Base-by-base conservation (phyloP, 2,329 filamentous ascomycete genomes). In the Diatrype stigma region DNA sequence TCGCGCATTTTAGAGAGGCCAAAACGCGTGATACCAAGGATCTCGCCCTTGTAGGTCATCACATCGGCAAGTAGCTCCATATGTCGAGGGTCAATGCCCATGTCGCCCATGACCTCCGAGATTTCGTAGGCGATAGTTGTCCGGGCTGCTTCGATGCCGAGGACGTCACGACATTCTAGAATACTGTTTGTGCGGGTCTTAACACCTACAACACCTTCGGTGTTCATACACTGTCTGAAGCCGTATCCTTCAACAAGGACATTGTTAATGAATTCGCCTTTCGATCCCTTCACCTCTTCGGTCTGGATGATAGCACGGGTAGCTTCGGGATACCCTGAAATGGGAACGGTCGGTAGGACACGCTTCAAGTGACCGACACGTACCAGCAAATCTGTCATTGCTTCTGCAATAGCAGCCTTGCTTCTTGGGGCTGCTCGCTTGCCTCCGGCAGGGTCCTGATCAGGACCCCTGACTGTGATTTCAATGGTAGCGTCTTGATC, bases 41-140 rank as follows among this genome's bases (percentile, higher is more conserved):
- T 89, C 60, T 97, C 93, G 47, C 94, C 94, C 75, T 96, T 97
- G 79, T 93, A 97, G 1, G 94, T 97, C 94, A 99, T 99, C 49
- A 96, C 92, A 64, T 99, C 94, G 11, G 94, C 93, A 2, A 99
- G 82, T 17, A 99, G 81, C 68, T 96, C 88, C 91, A 99, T 97
- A 73, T 99, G 94, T 50, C 94, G 89, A 42, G 92, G 93, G 71
- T 99, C 94, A 63, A 99, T 97, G 69, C 84, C 85, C 91, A 99
- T 96, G 67, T 87, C 85, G 34, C 83, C 83, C 92, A 97, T 99
- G 65, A 97, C 94, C 48, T 80, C 79, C 48, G 79, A 81, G 63
- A 99, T 97, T 74, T 99, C 94, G 44, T 81, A 76, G 46, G 94
- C 89, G 64, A 99, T 97, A 6, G 92, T 96, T 3, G 81, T 82